These are phyloP conservation scores for Macrophomina tecta DNA, from an alignment of 2,329 filamentous ascomycete species.

Conservation along the genomic window DNA sequence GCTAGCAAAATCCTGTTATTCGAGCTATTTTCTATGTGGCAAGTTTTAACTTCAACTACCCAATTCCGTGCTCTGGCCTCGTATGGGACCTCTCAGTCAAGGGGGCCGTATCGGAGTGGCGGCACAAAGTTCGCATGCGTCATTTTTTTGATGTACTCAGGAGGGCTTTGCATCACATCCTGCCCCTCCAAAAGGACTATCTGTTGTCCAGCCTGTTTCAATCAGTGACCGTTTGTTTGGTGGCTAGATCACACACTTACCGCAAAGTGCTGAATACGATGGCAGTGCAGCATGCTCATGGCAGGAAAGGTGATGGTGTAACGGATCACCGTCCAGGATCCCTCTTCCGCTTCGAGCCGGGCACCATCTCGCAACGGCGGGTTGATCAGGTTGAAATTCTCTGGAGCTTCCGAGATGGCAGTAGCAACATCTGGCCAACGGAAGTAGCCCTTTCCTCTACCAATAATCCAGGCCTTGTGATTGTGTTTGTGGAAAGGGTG, in stretches of 20 bases:
- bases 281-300: slow-evolving; percentile 33
- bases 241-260: neutral
- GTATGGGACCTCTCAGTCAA: slow-evolving; percentile 26
- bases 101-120: slow-evolving; percentile 31
- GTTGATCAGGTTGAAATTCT: slow-evolving; percentile 62
- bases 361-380: slow-evolving; percentile 60
- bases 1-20: too few species aligned
- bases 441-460: slow-evolving; percentile 55
- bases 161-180: slow-evolving; percentile 30
- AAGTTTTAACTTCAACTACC: too few species aligned
- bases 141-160: slow-evolving; percentile 32
- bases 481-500: slow-evolving; percentile 71
- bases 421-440: slow-evolving; percentile 61
- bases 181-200: slow-evolving; percentile 32
- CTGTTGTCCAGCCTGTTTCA: slow-evolving; percentile 29
- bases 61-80: too few species aligned
- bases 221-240: neutral
- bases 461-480: slow-evolving; percentile 65
- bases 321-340: slow-evolving; percentile 31
- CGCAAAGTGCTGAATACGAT: slow-evolving; percentile 27
- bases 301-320: slow-evolving; percentile 33
- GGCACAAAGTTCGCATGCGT: slow-evolving; percentile 32
- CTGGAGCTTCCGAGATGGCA: slow-evolving; percentile 53
- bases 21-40: too few species aligned
- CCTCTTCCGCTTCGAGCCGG: slow-evolving; percentile 23